Evolutionary conservation across 352 stramenopile genomes (phyloP), one percentile per base, ranked within the genome.

Genomic region (Globisporangium apiculatum): DNA sequence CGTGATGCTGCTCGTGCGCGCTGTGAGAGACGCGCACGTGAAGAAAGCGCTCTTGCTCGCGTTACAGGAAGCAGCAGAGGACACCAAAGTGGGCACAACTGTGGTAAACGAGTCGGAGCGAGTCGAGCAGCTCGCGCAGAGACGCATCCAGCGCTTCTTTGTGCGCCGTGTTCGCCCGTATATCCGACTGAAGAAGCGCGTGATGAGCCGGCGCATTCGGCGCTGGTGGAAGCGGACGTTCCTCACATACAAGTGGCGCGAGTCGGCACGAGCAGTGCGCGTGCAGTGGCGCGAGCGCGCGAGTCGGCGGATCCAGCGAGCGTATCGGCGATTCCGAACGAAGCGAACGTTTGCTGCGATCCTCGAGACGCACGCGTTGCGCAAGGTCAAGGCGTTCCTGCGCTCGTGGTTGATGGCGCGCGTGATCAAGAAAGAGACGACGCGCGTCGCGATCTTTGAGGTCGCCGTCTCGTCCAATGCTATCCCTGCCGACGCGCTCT

Each of bases 141-240:
- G 62, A 37, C 55, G 61, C 6, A 75, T 90, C 58, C 51, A 69
- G 53, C 69, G 70, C 9, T 90, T 90, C 58, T 86, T 87, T 54
- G 35, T 71, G 5, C 56, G 67, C 2, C 63, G 58, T 47, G 77
- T 87, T 11, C 58, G 69, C 17, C 69, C 59, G 7, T 85, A 86
- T 35, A 51, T 86, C 3, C 35, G 51, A 3, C 48, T 80, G 1
- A 83, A 76, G 59, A 81, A 83, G 55, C 48, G 55, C 0, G 64
- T 84, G 43, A 87, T 90, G 77, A 57, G 60, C 36, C 50, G 66
- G 1, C 72, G 76, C 1, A 45, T 90, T 11, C 40, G 69, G 7
- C 71, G 58, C 4, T 87, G 74, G 69, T 87, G 73, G 75, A 77
- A 69, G 40, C 63, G 41, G 4, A 69, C 48, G 35, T 48, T 57